Conservation (phyloP, 768 basidiomycete genomes). For the Zangia roseola region DNA sequence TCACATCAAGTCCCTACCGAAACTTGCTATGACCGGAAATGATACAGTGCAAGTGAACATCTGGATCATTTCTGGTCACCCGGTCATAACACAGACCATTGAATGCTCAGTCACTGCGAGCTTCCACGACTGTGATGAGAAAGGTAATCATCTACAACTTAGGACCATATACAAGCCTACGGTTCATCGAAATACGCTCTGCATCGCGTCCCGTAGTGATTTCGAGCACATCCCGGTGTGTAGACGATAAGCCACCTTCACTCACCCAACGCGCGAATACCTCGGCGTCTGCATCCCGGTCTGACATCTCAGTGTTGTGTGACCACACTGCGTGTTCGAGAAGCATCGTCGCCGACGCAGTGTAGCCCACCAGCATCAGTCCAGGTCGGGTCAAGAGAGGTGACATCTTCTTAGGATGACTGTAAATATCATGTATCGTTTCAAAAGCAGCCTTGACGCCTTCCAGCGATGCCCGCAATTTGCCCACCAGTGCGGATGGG, state of each 20-base stretch:
- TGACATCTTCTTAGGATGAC: constrained; percentile 32
- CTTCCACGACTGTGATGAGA: too few relatives aligned
- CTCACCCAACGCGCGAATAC: constrained; percentile 54
- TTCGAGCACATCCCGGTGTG: constrained; percentile 24
- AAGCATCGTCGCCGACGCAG: constrained; percentile 54
- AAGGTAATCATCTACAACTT: constrained; percentile 12
- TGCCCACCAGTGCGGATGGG: constrained; percentile 32
- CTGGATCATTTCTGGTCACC: too few relatives aligned
- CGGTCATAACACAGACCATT: not conserved
- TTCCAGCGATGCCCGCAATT: constrained; percentile 30
- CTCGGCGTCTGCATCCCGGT: constrained; percentile 45
- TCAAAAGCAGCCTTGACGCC: constrained; percentile 40
- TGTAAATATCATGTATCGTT: constrained; percentile 41
- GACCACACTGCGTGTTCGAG: constrained; percentile 74
- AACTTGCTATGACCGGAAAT: too few relatives aligned
- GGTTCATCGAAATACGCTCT: constrained; percentile 17
- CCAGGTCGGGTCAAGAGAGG: constrained; percentile 56
- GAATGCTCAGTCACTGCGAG: not conserved
- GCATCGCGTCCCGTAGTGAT: not conserved
- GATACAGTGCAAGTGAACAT: too few relatives aligned
- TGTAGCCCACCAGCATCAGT: constrained; percentile 55
- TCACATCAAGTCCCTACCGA: too few relatives aligned
- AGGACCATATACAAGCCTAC: constrained; percentile 15
- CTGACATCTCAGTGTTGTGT: constrained; percentile 24
- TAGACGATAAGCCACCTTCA: constrained; percentile 34